Percentiles rank a stretch among this genome's conserved stretches.
Evolutionary conservation across 75 land plant genomes (phyloP).

Genomic region (Chamaecyparis obtusa): DNA sequence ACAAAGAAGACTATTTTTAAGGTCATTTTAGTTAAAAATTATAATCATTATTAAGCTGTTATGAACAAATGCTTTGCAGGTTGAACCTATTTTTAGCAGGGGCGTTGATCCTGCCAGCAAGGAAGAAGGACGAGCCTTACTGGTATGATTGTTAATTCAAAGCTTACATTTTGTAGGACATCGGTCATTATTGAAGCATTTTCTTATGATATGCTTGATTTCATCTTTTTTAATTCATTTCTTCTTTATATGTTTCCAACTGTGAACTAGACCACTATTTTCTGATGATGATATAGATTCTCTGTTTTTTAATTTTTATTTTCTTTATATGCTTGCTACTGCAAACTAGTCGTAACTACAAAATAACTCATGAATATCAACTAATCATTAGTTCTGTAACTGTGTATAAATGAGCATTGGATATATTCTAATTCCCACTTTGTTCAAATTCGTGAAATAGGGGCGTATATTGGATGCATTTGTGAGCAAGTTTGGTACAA

Average conservation of each 20-base stretch:
- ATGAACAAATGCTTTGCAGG: constrained; percentile 34
- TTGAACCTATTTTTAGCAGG: constrained; percentile 91
- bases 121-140: constrained; percentile 87
- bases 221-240: neutral
- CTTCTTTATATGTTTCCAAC: neutral
- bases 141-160: constrained; percentile 46
- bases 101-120: constrained; percentile 73
- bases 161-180: neutral
- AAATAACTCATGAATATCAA: neutral
- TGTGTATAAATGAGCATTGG: neutral
- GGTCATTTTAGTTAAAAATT: neutral
- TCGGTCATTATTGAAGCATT: too few species aligned
- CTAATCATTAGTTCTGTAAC: neutral
- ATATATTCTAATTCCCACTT: neutral
- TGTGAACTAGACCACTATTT: neutral
- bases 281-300: neutral
- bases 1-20: neutral
- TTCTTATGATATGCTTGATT: too few species aligned
- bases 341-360: neutral
- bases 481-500: constrained; percentile 95
- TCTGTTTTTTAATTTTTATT: neutral
- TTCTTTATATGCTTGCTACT: too few species aligned
- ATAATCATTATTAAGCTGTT: neutral
- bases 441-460: constrained; percentile 26
- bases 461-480: constrained; percentile 98